Evolutionary conservation across 495 filamentous ascomycete species (phyloP).

Genomic region (Parmelia sp.): DNA sequence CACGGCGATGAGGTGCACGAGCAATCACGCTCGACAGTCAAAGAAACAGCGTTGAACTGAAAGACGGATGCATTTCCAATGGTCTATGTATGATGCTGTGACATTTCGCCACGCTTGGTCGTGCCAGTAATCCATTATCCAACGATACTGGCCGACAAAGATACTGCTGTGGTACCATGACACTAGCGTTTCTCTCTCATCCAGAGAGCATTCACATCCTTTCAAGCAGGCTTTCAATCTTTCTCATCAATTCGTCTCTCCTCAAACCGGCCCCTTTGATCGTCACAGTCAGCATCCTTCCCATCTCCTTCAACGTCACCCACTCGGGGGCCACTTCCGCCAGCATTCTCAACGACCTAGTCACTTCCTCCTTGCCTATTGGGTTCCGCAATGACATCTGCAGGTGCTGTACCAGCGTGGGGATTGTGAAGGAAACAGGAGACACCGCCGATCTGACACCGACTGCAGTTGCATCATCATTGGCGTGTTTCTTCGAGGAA

Average conservation of each 20-base stretch:
- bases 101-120: neutral
- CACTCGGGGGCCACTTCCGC: constrained; percentile 61
- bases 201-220: constrained; percentile 5
- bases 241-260: constrained; percentile 38
- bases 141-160: neutral
- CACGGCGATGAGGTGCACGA: neutral
- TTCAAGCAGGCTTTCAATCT: constrained; percentile 37
- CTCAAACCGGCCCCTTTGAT: constrained; percentile 41
- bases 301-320: constrained; percentile 50
- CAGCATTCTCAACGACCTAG: constrained; percentile 49
- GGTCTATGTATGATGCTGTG: neutral
- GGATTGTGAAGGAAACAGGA: constrained; percentile 54
- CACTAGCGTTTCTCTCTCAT: neutral
- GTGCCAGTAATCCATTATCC: neutral
- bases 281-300: constrained; percentile 52
- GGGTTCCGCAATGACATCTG: constrained; percentile 56
- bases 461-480: constrained; percentile 13
- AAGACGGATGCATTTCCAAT: neutral
- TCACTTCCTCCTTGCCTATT: constrained; percentile 53
- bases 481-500: constrained; percentile 28
- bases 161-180: neutral
- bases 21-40: too few relatives aligned
- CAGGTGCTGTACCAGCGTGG: constrained; percentile 50
- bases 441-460: constrained; percentile 26
- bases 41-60: neutral